phyloP scores from a whole-genome alignment of 202 grass and related monocot species.

The Sporobolus alterniflorus region DNA sequence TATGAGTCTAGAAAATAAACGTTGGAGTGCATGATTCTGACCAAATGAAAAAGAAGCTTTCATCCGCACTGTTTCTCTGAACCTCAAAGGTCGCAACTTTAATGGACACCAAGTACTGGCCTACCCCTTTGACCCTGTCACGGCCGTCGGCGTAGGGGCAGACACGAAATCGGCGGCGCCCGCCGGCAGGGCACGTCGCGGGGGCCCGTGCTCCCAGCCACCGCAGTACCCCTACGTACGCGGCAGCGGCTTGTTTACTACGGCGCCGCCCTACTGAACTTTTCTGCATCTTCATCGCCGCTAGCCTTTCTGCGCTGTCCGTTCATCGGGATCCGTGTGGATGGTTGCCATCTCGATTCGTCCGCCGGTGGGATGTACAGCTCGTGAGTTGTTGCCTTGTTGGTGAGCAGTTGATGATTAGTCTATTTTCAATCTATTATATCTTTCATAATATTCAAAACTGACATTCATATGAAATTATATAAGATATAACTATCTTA shows the following conservation, averaged over 20 bases:
- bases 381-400: conserved; percentile 29
- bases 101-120: conserved; percentile 39
- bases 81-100: conserved; percentile 29
- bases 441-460: too few relatives aligned
- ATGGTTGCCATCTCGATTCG: neutral
- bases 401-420: too few relatives aligned
- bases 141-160: conserved; percentile 30
- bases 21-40: neutral
- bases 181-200: conserved; percentile 42
- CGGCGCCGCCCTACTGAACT: conserved; percentile 16
- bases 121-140: neutral
- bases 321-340: conserved; percentile 42
- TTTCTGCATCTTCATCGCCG: conserved; percentile 17
- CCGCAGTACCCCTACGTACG: conserved; percentile 7
- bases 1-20: too few relatives aligned
- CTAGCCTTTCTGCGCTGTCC: conserved; percentile 38
- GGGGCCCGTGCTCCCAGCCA: conserved; percentile 1
- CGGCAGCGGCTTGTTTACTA: neutral
- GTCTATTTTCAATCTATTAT: too few relatives aligned
- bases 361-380: conserved; percentile 14
- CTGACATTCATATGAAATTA: too few relatives aligned
- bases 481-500: too few relatives aligned
- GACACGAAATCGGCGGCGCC: conserved; percentile 21
- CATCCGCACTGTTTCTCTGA: conserved; percentile 23
- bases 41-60: neutral